phyloP scores from a whole-genome alignment of 768 basidiomycete species.

The Amanita muscaria region DNA sequence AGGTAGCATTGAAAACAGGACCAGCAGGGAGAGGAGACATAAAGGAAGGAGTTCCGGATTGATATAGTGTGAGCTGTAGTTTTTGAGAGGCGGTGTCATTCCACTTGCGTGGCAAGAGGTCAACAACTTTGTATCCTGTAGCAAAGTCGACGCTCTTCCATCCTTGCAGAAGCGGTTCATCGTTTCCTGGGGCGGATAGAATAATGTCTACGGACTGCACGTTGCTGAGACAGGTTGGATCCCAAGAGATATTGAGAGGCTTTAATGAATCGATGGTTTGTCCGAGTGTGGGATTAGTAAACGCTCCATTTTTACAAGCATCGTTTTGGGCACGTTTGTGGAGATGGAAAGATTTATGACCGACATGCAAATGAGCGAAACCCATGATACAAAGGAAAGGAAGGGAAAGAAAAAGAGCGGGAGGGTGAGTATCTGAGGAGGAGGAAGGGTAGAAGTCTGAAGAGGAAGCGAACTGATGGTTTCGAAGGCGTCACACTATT shows the following conservation, averaged over 20 bases:
- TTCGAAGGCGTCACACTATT: not conserved
- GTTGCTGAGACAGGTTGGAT: slow-evolving; percentile 45
- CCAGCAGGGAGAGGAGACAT: slow-evolving; percentile 48
- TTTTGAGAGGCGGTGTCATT: slow-evolving; percentile 37
- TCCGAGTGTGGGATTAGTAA: slow-evolving; percentile 43
- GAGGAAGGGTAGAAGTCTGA: not conserved
- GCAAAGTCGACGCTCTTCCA: slow-evolving; percentile 47
- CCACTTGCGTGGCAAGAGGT: slow-evolving; percentile 64
- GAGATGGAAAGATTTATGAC: slow-evolving; percentile 10
- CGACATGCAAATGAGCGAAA: slow-evolving; percentile 17
- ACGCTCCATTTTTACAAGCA: slow-evolving; percentile 47
- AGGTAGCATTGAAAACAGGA: slow-evolving; percentile 62
- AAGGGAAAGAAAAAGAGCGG: slow-evolving; percentile 6
- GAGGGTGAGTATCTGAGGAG: not conserved
- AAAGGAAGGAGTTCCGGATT: slow-evolving; percentile 41
- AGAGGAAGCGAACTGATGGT: not conserved
- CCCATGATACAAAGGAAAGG: slow-evolving; percentile 14
- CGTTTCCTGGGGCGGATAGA: slow-evolving; percentile 43
- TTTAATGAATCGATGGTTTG: slow-evolving; percentile 35
- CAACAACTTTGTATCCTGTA: slow-evolving; percentile 39
- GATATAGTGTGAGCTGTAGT: slow-evolving; percentile 55
- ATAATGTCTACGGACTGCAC: slow-evolving; percentile 52
- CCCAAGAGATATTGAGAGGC: slow-evolving; percentile 56
- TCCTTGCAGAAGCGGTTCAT: slow-evolving; percentile 38
- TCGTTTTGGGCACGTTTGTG: slow-evolving; percentile 19